phyloP scores from a whole-genome alignment of 305 asterid genomes.

The Withania somnifera region DNA sequence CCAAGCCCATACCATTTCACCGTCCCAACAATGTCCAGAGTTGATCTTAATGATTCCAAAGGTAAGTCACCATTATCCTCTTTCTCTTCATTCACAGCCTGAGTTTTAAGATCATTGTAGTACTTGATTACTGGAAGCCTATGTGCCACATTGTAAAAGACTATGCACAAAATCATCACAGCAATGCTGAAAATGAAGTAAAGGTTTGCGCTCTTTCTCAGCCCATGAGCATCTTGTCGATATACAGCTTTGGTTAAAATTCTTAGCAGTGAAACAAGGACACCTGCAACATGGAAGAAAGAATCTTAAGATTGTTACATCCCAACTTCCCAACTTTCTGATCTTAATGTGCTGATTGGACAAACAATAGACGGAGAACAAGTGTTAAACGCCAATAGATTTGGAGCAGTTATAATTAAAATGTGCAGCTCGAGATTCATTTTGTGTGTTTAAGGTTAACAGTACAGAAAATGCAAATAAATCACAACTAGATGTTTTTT shows the following conservation, averaged over 20 bases:
- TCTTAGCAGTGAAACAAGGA: slow-evolving; percentile 67
- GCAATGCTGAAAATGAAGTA: slow-evolving; percentile 65
- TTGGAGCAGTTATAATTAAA: not conserved
- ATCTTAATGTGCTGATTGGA: not conserved
- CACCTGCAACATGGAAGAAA: slow-evolving; percentile 35
- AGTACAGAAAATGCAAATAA: not conserved
- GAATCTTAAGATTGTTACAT: not conserved
- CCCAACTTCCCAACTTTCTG: not conserved
- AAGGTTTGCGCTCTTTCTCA: slow-evolving; percentile 79
- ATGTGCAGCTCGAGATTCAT: not conserved
- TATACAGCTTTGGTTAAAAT: slow-evolving; percentile 66
- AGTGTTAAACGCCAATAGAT: not conserved
- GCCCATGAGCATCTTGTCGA: slow-evolving; percentile 69
- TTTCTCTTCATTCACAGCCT: slow-evolving; percentile 56
- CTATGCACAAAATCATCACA: slow-evolving; percentile 61
- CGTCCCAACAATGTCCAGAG: slow-evolving; percentile 50
- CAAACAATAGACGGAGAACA: not conserved
- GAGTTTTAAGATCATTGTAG: slow-evolving; percentile 47
- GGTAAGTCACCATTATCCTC: slow-evolving; percentile 57
- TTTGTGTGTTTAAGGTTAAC: not conserved
- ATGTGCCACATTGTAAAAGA: slow-evolving; percentile 60
- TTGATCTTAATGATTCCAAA: slow-evolving; percentile 51
- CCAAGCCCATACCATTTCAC: slow-evolving; percentile 81
- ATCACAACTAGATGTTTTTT: not conserved
- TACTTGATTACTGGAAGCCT: slow-evolving; percentile 71